These are phyloP conservation scores for Calonectria hongkongensis DNA, from an alignment of 2,329 filamentous ascomycete species.

Conservation along the genomic window DNA sequence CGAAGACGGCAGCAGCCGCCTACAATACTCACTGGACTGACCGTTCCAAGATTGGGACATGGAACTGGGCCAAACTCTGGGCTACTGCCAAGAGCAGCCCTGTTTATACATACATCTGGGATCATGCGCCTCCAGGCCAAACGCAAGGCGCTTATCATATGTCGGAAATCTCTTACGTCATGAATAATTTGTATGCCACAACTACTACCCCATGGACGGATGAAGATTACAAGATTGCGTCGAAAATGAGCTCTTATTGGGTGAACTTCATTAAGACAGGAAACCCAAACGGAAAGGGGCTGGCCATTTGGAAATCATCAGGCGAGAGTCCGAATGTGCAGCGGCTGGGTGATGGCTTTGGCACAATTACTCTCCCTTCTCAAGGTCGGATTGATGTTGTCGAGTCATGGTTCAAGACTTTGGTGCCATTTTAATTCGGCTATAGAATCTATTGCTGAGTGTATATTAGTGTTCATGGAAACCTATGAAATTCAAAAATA, in stretches of 20 bases:
- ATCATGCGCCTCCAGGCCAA: constrained; percentile 30
- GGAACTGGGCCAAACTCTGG: constrained; percentile 10
- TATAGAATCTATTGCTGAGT: no score
- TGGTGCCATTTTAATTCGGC: neutral
- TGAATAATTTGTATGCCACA: constrained; percentile 9
- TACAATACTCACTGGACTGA: neutral
- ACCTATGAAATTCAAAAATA: no score
- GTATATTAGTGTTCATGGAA: no score
- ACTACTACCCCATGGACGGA: neutral
- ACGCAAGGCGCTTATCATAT: constrained; percentile 16
- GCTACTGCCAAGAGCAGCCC: neutral
- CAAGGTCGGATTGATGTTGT: neutral
- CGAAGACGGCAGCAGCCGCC: neutral
- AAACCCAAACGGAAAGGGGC: neutral
- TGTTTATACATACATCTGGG: constrained; percentile 29
- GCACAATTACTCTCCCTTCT: neutral
- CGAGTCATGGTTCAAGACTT: neutral
- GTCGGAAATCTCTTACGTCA: constrained; percentile 24
- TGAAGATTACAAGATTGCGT: neutral
- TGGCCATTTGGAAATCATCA: neutral
- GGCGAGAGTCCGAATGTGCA: neutral
- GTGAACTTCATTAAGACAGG: constrained; percentile 21
- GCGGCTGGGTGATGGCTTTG: neutral
- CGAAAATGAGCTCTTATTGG: constrained; percentile 20
- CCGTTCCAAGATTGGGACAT: constrained; percentile 14